phyloP scores from a whole-genome alignment of 768 basidiomycete genomes.

The Epithele typhae region DNA sequence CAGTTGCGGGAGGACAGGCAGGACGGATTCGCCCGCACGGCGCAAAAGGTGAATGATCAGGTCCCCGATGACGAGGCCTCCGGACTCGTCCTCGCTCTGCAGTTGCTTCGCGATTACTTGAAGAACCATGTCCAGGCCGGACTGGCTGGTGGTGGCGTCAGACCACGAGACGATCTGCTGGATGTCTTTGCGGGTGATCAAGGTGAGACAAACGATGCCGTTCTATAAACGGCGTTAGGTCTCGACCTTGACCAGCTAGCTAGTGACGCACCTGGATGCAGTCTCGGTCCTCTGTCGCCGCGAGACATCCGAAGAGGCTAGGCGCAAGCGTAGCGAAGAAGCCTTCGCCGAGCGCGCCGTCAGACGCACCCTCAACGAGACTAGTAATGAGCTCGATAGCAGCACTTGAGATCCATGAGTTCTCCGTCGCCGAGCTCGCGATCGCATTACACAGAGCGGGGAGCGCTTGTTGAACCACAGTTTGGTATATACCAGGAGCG shows the following conservation, averaged over 20 bases:
- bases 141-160: constrained; percentile 53
- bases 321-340: constrained; percentile 77
- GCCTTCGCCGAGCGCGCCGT: constrained; percentile 69
- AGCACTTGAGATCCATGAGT: constrained; percentile 73
- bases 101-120: constrained; percentile 75
- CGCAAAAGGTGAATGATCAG: constrained; percentile 91
- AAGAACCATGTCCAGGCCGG: constrained; percentile 74
- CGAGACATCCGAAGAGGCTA: constrained; percentile 65
- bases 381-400: constrained; percentile 80
- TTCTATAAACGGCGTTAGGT: constrained; percentile 43
- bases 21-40: constrained; percentile 72
- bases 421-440: constrained; percentile 47
- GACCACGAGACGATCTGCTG: constrained; percentile 76
- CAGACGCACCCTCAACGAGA: constrained; percentile 60
- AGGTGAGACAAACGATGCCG: constrained; percentile 75
- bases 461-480: constrained; percentile 67
- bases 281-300: constrained; percentile 79
- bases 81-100: constrained; percentile 81
- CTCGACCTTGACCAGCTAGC: no score
- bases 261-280: constrained; percentile 59
- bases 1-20: constrained; percentile 84
- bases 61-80: constrained; percentile 90
- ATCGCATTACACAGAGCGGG: constrained; percentile 71
- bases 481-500: constrained; percentile 58
- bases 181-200: constrained; percentile 84